Evolutionary conservation across 108 stramenopile genomes (phyloP).

Genomic region (Parietichytrium sp.): DNA sequence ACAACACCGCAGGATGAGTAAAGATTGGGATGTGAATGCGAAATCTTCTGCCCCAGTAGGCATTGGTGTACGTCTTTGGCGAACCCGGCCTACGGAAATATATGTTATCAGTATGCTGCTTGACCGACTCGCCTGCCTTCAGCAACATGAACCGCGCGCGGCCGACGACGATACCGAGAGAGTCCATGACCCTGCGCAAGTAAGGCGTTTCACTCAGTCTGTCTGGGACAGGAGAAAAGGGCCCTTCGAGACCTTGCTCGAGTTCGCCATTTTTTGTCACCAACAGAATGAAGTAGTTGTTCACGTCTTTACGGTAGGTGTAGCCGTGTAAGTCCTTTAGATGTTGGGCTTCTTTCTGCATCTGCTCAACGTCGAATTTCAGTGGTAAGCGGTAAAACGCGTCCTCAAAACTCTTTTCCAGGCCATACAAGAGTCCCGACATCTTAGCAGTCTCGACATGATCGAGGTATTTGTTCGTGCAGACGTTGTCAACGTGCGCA

Average conservation of each 20-base stretch:
- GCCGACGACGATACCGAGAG: slow-evolving; percentile 1
- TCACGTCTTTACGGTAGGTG: slow-evolving; percentile 9
- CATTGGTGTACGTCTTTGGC: not conserved
- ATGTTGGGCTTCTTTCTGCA: not conserved
- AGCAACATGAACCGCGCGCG: slow-evolving; percentile 33
- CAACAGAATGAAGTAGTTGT: slow-evolving; percentile 26
- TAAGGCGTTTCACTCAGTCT: not conserved
- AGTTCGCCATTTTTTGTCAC: not conserved
- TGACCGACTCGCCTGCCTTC: not conserved
- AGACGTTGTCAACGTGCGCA: no score
- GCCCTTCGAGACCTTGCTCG: not conserved
- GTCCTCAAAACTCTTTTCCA: not conserved
- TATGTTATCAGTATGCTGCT: not conserved
- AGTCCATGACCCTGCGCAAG: slow-evolving; percentile 25
- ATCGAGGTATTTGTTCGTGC: not conserved
- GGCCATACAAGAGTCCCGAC: not conserved
- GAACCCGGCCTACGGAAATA: not conserved
- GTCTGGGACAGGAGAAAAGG: not conserved
- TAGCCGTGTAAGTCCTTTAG: not conserved
- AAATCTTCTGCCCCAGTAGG: slow-evolving; percentile 11
- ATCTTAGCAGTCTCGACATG: not conserved
- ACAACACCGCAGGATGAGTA: not conserved
- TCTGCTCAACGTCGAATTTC: not conserved
- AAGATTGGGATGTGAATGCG: slow-evolving; percentile 8
- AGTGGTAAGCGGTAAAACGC: not conserved